Evolutionary conservation across 345 rosid genomes (phyloP).

Genomic region (Psidium guajava): DNA sequence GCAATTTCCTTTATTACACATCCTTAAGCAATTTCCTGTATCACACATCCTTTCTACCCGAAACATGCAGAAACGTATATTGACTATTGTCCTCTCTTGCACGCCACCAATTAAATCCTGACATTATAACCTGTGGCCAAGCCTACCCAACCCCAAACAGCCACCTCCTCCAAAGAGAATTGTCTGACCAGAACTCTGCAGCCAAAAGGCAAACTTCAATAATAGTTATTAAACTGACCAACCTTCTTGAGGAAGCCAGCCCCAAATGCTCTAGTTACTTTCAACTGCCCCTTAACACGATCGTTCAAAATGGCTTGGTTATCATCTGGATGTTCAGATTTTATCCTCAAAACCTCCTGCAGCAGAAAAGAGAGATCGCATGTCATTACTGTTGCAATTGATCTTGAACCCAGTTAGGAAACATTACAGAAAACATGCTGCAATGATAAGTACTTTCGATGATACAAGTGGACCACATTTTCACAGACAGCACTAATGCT

Average conservation of each 20-base stretch:
- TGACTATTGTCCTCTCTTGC: not conserved
- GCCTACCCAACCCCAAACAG: not conserved
- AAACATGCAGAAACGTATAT: not conserved
- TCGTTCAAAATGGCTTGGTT: slow-evolving; percentile 67
- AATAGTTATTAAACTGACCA: slow-evolving; percentile 6
- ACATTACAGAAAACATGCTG: not conserved
- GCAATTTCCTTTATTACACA: not conserved
- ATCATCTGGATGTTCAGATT: slow-evolving; percentile 83
- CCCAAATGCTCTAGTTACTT: slow-evolving; percentile 93
- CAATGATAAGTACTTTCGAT: not conserved
- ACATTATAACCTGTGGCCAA: not conserved
- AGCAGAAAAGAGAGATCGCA: not conserved
- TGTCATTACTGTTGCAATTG: not conserved
- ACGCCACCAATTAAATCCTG: not conserved
- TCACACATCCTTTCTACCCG: not conserved
- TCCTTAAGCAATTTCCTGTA: not conserved
- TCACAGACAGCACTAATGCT: not conserved
- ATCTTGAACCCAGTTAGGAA: not conserved
- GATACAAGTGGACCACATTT: not conserved
- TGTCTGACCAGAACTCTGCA: not conserved
- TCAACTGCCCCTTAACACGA: slow-evolving; percentile 88
- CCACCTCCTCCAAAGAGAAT: not conserved
- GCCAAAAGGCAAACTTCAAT: not conserved
- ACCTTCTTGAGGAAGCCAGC: slow-evolving; percentile 96
- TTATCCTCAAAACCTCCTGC: slow-evolving; percentile 80